Evolutionary conservation across 257 asterid genomes (phyloP).

Genomic region (Striga asiatica): DNA sequence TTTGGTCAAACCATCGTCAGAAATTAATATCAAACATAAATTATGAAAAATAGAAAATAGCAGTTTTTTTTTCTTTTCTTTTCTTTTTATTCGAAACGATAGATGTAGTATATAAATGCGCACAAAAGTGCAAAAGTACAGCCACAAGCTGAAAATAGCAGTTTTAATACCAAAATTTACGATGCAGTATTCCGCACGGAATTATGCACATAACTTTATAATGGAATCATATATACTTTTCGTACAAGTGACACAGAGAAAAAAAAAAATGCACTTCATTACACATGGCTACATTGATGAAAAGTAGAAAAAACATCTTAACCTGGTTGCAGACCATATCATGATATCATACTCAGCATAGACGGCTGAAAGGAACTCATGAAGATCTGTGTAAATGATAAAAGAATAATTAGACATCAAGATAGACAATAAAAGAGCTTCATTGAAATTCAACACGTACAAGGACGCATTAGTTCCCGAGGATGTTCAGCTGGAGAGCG

Average conservation of each 20-base stretch:
- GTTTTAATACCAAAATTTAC: not conserved
- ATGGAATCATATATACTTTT: not conserved
- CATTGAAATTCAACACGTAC: constrained; percentile 35
- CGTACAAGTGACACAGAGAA: not conserved
- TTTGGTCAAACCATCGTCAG: not conserved
- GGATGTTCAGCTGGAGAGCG: constrained; percentile 96
- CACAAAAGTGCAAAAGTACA: too few relatives aligned
- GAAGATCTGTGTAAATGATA: constrained; percentile 58
- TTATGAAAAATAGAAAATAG: not conserved
- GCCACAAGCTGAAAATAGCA: too few relatives aligned
- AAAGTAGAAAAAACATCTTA: not conserved
- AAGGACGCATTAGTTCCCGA: constrained; percentile 83
- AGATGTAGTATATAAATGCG: too few relatives aligned
- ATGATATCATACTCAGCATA: constrained; percentile 92
- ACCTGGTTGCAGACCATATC: constrained; percentile 99
- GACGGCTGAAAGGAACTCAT: constrained; percentile 83
- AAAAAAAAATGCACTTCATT: not conserved
- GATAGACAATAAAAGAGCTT: constrained; percentile 7
- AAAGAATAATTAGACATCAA: not conserved
- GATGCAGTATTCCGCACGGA: not conserved
- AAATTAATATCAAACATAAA: not conserved
- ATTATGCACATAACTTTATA: not conserved
- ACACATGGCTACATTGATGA: constrained; percentile 6
- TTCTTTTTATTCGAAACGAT: too few relatives aligned
- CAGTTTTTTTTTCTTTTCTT: too few relatives aligned